These are phyloP conservation scores for Lactarius hatsudake DNA, from an alignment of 768 basidiomycete species.

Conservation along the genomic window DNA sequence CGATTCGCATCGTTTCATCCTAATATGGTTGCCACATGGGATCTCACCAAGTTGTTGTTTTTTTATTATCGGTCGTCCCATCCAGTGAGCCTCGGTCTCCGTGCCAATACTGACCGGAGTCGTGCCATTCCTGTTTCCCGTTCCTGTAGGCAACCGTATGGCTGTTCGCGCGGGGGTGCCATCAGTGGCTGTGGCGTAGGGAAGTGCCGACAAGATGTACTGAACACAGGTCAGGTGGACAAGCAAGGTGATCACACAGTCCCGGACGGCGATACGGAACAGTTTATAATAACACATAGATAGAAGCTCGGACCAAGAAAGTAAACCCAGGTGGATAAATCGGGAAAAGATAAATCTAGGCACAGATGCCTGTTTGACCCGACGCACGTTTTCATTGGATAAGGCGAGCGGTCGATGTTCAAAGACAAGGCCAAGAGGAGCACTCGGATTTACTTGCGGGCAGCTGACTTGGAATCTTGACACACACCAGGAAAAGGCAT, in stretches of 20 bases:
- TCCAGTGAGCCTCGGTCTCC: not conserved
- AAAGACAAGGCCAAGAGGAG: not conserved
- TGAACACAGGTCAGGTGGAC: slow-evolving; percentile 17
- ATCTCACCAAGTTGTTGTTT: not conserved
- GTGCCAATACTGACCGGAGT: not conserved
- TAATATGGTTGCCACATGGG: not conserved
- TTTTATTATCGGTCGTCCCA: not conserved
- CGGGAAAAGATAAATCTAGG: not conserved
- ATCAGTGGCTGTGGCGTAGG: not conserved
- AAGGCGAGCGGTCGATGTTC: not conserved
- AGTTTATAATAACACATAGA: not conserved
- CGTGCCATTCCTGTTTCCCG: not conserved
- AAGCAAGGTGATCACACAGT: not conserved
- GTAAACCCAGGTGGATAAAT: slow-evolving; percentile 1
- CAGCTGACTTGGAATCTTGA: not conserved
- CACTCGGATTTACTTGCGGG: not conserved
- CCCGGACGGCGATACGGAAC: not conserved
- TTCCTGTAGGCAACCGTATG: not conserved
- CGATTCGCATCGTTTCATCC: not conserved
- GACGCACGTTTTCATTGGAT: not conserved
- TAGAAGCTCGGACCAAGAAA: not conserved
- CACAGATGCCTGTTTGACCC: not conserved
- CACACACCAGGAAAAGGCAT: not conserved
- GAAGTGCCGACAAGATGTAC: not conserved
- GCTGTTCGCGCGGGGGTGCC: not conserved